Conservation (phyloP, 169 alveolate species). For the Eimeria maxima region DNA sequence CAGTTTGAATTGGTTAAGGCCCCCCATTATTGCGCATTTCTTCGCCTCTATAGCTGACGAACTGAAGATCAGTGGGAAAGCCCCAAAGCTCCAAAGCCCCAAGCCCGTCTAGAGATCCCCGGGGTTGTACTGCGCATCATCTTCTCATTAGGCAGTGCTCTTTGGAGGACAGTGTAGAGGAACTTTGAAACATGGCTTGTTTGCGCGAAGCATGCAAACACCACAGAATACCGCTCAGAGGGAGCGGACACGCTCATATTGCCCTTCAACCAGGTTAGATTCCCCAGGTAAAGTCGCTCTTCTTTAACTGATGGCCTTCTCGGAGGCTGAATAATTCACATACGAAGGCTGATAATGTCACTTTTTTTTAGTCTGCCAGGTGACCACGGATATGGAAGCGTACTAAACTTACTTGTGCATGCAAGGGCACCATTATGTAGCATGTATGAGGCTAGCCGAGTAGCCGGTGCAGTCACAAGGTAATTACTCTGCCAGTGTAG, state of each 20-base stretch:
- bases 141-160: not conserved
- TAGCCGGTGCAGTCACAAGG: not conserved
- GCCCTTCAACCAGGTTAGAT: not conserved
- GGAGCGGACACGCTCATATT: not conserved
- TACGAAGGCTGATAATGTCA: not conserved
- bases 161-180: not conserved
- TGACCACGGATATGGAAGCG: not conserved
- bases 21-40: not conserved
- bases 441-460: not conserved
- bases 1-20: not conserved
- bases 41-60: not conserved
- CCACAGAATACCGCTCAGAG: not conserved
- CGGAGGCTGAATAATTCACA: not conserved
- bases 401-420: not conserved
- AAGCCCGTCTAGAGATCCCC: not conserved
- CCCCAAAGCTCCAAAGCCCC: slow-evolving; percentile 52
- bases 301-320: not conserved
- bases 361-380: not conserved
- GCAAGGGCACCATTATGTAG: not conserved
- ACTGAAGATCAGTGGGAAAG: not conserved
- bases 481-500: not conserved
- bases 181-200: not conserved
- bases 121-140: not conserved
- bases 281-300: not conserved
- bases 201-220: not conserved